Evolutionary conservation across 2,329 filamentous ascomycete species (phyloP), one percentile per base, ranked within the genome.

Genomic region (Fusarium tuaranense): DNA sequence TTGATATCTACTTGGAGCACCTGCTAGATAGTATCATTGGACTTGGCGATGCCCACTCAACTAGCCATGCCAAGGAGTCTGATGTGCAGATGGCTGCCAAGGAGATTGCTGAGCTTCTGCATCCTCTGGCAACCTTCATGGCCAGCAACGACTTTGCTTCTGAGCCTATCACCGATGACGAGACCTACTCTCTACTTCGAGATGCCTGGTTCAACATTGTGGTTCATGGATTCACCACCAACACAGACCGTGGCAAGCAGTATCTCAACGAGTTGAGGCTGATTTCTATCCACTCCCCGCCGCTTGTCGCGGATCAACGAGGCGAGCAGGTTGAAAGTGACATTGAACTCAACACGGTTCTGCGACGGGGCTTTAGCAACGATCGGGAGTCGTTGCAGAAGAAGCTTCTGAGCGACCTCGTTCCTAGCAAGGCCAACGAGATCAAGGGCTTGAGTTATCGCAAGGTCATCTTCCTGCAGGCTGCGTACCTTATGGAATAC

Each of bases 181-280:
- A 96, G 68, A 90, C 91, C 9, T 89, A 93, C 71, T 89, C 91
- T 30, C 85, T 97, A 67, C 89, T 97, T 76, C 92, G 96, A 63
- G 95, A 99, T 86, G 94, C 95, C 7, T 99, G 97, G 97, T 98
- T 98, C 85, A 99, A 99, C 79, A 95, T 98, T 72, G 94, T 95
- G 25, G 93, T 98, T 1, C 97, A 99, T 81, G 97, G 95, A 6
- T 97, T 98, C 81, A 92, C 92, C 12, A 88, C 93, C 13, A 89
- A 89, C 18, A 96, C 95, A 0, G 89, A 92, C 18, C 90, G 93
- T 65, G 94, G 92, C 20, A 92, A 92, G 80, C 90, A 90, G 75
- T 91, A 97, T 78, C 83, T 92, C 60, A 89, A 92, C 67, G 95
- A 98, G 80, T 87, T 99, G 22, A 91, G 94, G 27, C 87, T 94